Conservation (phyloP, 148 eudicot species). For the Nyssa sinensis region DNA sequence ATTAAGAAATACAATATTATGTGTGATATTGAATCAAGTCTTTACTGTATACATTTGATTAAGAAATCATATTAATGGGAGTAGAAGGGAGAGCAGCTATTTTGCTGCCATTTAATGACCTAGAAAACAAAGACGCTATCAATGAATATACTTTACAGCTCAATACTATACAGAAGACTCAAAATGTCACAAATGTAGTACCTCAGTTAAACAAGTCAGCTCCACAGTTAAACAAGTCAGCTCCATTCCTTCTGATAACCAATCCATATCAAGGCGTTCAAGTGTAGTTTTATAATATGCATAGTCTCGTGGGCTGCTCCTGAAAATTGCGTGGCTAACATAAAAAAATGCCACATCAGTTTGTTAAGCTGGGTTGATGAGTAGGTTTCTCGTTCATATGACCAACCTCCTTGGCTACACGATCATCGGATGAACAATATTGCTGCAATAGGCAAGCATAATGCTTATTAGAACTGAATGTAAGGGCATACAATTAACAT, state of each 20-base stretch:
- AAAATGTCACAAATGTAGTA: neutral
- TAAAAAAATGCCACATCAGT: neutral
- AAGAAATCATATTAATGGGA: neutral
- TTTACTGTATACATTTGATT: neutral
- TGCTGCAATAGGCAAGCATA: slow-evolving; percentile 6
- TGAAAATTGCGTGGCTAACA: neutral
- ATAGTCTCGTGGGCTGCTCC: no score
- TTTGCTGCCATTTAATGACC: neutral
- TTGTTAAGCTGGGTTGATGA: slow-evolving; percentile 4
- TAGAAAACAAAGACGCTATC: neutral
- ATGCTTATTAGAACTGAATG: neutral
- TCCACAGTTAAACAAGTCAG: neutral
- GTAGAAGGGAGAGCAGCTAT: neutral
- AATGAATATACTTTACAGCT: neutral
- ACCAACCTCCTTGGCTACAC: slow-evolving; percentile 1
- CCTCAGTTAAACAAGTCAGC: no score
- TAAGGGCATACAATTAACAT: no score
- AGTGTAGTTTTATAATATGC: neutral
- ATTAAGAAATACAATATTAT: no score
- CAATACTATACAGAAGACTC: neutral
- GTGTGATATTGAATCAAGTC: neutral
- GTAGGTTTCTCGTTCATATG: neutral
- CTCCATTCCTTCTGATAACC: neutral
- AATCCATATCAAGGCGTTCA: neutral
- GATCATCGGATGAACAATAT: neutral